These are phyloP conservation scores for Fusarium sp. DNA, from an alignment of 2,329 filamentous ascomycete genomes.

Conservation along the genomic window DNA sequence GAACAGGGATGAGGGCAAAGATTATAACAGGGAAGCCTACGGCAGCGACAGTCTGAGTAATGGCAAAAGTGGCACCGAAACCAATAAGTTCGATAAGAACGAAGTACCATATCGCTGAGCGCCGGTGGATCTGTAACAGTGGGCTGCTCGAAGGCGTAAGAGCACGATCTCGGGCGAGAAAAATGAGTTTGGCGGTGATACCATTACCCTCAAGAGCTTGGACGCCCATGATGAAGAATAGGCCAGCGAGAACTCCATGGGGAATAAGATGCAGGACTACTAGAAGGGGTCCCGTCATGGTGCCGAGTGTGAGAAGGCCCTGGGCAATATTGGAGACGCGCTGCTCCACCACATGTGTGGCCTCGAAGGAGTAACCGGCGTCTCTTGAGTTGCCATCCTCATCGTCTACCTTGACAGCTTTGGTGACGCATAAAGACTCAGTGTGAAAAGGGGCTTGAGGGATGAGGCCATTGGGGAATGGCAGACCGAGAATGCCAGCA, in stretches of 20 bases:
- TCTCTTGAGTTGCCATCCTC: slow-evolving; percentile 66
- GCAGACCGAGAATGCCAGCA: slow-evolving; percentile 80
- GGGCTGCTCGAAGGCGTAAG: slow-evolving; percentile 73
- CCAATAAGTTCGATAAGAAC: slow-evolving; percentile 76
- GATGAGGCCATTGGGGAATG: slow-evolving; percentile 86
- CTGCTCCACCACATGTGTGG: slow-evolving; percentile 80
- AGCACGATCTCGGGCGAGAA: slow-evolving; percentile 72
- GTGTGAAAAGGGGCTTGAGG: slow-evolving; percentile 89
- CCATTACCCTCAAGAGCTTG: slow-evolving; percentile 83
- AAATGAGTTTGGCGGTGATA: slow-evolving; percentile 80
- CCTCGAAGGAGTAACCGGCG: slow-evolving; percentile 65
- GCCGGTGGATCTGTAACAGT: slow-evolving; percentile 71
- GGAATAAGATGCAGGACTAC: slow-evolving; percentile 82
- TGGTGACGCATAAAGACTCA: slow-evolving; percentile 79
- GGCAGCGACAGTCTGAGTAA: slow-evolving; percentile 85
- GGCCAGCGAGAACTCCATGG: slow-evolving; percentile 81
- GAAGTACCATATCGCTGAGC: slow-evolving; percentile 77
- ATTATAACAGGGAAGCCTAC: slow-evolving; percentile 86
- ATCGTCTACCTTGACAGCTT: slow-evolving; percentile 64
- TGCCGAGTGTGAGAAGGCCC: slow-evolving; percentile 81
- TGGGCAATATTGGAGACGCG: slow-evolving; percentile 83
- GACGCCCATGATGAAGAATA: slow-evolving; percentile 89
- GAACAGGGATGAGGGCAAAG: slow-evolving; percentile 74
- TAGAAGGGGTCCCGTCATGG: slow-evolving; percentile 81
- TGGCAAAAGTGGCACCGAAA: slow-evolving; percentile 84